A percentile compares a stretch with the other conserved stretches of the same genome.
Conservation (phyloP, 2,329 filamentous ascomycete species). For the Pyrenophora graminea region DNA sequence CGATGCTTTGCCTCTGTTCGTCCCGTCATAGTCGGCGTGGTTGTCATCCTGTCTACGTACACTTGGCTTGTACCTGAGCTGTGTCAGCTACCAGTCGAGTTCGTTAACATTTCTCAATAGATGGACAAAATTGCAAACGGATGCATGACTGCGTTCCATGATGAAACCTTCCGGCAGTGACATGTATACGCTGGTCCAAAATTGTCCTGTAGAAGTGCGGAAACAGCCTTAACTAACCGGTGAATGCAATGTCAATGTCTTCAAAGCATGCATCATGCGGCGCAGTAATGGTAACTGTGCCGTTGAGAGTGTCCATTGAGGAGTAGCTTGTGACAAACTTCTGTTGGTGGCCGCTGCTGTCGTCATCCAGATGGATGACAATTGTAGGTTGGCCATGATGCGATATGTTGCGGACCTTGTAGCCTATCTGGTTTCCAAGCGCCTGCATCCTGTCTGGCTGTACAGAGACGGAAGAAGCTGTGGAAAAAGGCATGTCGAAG, state of each 20-base stretch:
- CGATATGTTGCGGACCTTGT: constrained; percentile 41
- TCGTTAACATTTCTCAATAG: no score
- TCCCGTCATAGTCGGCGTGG: constrained; percentile 57
- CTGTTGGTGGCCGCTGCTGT: constrained; percentile 35
- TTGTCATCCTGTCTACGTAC: constrained; percentile 59
- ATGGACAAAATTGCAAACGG: no score
- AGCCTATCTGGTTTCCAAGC: constrained; percentile 39
- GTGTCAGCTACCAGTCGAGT: constrained; percentile 17
- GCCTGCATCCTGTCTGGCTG: constrained; percentile 37
- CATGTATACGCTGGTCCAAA: no score
- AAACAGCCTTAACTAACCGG: constrained; percentile 49
- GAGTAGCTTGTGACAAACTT: constrained; percentile 56
- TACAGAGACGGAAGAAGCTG: constrained; percentile 20
- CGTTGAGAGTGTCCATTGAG: constrained; percentile 62
- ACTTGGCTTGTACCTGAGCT: constrained; percentile 55
- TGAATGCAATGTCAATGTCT: constrained; percentile 61
- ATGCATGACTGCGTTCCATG: no score
- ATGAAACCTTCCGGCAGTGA: no score
- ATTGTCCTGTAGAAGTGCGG: background rate
- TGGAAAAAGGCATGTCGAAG: constrained; percentile 28
- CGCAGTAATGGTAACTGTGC: constrained; percentile 56
- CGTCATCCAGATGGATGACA: constrained; percentile 47
- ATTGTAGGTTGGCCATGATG: constrained; percentile 47
- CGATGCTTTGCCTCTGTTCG: constrained; percentile 61
- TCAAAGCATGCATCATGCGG: constrained; percentile 61